phyloP scores from a whole-genome alignment of 2,329 filamentous ascomycete species.

The Penicillium sp. region DNA sequence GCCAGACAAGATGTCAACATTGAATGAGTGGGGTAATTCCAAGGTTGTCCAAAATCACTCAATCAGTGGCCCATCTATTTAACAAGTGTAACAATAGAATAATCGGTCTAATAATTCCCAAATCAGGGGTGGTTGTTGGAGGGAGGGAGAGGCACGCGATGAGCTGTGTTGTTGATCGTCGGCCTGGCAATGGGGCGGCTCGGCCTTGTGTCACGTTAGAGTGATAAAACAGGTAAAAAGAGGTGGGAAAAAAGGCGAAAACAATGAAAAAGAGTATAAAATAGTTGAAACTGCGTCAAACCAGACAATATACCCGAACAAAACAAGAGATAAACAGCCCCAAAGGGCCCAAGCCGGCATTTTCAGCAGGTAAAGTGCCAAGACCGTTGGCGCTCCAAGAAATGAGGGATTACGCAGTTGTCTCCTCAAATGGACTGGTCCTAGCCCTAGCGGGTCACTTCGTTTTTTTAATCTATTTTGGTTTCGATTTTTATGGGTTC shows the following conservation, averaged over 20 bases:
- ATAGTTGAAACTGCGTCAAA: neutral
- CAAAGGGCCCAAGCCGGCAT: neutral
- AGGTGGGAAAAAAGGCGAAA: neutral
- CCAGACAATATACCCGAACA: neutral
- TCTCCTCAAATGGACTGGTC: neutral
- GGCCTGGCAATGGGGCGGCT: slow-evolving; percentile 21
- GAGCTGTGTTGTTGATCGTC: slow-evolving; percentile 21
- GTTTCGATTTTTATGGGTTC: too few species aligned
- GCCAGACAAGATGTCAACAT: slow-evolving; percentile 23
- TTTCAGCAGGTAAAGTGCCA: slow-evolving; percentile 2
- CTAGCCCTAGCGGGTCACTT: neutral
- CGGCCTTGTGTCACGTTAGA: neutral
- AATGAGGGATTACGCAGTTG: slow-evolving; percentile 12
- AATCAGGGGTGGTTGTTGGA: slow-evolving; percentile 8
- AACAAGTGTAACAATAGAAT: neutral
- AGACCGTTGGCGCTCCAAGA: slow-evolving; percentile 7
- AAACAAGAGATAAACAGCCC: neutral
- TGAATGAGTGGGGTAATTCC: slow-evolving; percentile 11
- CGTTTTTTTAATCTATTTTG: too few species aligned
- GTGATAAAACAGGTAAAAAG: neutral
- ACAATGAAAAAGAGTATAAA: neutral
- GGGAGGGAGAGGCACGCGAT: slow-evolving; percentile 14
- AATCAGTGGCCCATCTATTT: slow-evolving; percentile 7
- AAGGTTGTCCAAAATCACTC: slow-evolving; percentile 3
- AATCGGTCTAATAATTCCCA: neutral